These are phyloP conservation scores for Solanum sejunctum DNA, from an alignment of 257 asterid genomes.

Conservation along the genomic window DNA sequence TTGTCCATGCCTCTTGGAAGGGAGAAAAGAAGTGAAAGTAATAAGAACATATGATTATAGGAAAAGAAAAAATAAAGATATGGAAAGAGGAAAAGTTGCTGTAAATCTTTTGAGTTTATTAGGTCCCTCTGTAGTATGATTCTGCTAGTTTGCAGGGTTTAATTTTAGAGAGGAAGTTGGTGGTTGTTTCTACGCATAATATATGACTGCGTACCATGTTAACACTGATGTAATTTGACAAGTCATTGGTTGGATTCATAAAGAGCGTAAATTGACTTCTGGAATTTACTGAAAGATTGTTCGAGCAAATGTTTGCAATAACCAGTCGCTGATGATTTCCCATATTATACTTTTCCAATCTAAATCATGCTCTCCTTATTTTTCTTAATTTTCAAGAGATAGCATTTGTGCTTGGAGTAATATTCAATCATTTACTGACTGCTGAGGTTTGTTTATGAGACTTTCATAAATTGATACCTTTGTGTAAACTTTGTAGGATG, in stretches of 20 bases:
- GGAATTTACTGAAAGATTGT: neutral
- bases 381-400: neutral
- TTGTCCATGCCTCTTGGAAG: neutral
- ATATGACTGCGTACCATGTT: neutral
- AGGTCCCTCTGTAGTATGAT: neutral
- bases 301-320: neutral
- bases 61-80: neutral
- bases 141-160: neutral
- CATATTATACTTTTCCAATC: neutral
- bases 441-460: neutral
- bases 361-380: neutral
- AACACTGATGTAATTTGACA: neutral
- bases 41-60: neutral
- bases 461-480: neutral
- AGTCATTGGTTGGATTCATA: neutral
- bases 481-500: constrained; percentile 35
- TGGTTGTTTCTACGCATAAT: neutral
- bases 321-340: neutral
- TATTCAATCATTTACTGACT: neutral
- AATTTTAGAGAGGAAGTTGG: neutral
- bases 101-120: neutral
- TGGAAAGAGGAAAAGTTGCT: neutral
- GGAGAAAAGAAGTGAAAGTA: neutral
- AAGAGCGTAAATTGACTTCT: neutral
- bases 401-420: neutral